phyloP scores from a whole-genome alignment of 257 asterid species.

The Solanum gracilifrons region DNA sequence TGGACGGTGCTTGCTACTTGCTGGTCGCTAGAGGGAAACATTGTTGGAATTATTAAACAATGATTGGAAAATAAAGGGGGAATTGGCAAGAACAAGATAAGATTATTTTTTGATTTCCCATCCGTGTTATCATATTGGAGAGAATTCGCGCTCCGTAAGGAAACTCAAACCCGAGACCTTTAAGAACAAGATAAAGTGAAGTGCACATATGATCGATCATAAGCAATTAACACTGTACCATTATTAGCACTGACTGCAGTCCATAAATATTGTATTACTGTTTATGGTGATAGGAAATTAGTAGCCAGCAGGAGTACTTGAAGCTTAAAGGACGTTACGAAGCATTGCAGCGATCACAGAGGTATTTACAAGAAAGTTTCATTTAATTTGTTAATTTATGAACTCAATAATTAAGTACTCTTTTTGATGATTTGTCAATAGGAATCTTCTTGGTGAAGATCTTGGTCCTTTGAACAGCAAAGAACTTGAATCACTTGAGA shows the following conservation, averaged over 20 bases:
- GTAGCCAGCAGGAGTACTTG: conserved; percentile 97
- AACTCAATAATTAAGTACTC: not conserved
- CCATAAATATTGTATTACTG: not conserved
- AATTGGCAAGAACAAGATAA: not conserved
- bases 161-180: too few relatives aligned
- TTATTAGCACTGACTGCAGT: not conserved
- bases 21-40: not conserved
- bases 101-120: too few relatives aligned
- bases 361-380: conserved; percentile 24
- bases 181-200: not conserved
- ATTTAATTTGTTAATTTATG: not conserved
- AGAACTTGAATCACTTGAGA: conserved; percentile 93
- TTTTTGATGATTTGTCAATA: conserved; percentile 2
- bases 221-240: not conserved
- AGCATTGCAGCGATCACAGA: conserved; percentile 87
- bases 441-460: conserved; percentile 96
- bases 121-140: not conserved
- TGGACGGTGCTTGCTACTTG: not conserved
- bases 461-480: conserved; percentile 92
- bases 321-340: conserved; percentile 94
- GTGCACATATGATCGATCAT: not conserved
- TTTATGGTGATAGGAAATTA: conserved; percentile 48
- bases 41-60: not conserved
- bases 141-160: too few relatives aligned
- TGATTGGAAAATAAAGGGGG: not conserved